Percentiles rank a stretch among this genome's conserved stretches.
Conservation (phyloP, 371 early-diverging fungal genomes). For the Mucor indicus region DNA sequence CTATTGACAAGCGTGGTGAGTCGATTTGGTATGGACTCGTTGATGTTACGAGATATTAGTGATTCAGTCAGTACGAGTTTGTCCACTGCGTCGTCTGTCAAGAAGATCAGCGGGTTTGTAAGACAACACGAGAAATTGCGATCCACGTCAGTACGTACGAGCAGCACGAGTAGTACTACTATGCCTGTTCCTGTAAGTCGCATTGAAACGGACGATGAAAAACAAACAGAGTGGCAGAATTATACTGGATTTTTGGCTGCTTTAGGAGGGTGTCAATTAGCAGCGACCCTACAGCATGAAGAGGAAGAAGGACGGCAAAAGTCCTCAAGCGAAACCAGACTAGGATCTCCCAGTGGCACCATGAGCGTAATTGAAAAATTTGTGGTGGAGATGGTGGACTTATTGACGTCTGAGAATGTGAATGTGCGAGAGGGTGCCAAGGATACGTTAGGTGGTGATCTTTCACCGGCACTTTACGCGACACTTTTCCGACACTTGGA, state of each 20-base stretch:
- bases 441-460: constrained; percentile 79
- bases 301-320: background rate
- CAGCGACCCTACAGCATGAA: too few species aligned
- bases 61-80: background rate
- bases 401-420: constrained; percentile 78
- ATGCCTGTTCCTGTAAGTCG: constrained; percentile 17
- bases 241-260: constrained; percentile 86
- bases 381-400: constrained; percentile 74
- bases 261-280: constrained; percentile 73
- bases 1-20: constrained; percentile 30
- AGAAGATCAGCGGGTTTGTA: constrained; percentile 24
- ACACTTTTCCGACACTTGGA: constrained; percentile 76
- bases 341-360: constrained; percentile 21
- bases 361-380: constrained; percentile 68
- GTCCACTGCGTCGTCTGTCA: constrained; percentile 7
- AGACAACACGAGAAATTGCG: constrained; percentile 16
- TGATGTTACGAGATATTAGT: constrained; percentile 6
- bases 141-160: constrained; percentile 1
- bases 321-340: too few species aligned
- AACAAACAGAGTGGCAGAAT: constrained; percentile 69
- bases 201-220: constrained; percentile 37
- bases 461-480: constrained; percentile 72
- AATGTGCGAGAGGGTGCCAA: constrained; percentile 83
- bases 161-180: constrained; percentile 4
- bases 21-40: constrained; percentile 22